These are phyloP conservation scores for Flaveria brownii DNA, from an alignment of 129 eudicot genomes.

Conservation along the genomic window DNA sequence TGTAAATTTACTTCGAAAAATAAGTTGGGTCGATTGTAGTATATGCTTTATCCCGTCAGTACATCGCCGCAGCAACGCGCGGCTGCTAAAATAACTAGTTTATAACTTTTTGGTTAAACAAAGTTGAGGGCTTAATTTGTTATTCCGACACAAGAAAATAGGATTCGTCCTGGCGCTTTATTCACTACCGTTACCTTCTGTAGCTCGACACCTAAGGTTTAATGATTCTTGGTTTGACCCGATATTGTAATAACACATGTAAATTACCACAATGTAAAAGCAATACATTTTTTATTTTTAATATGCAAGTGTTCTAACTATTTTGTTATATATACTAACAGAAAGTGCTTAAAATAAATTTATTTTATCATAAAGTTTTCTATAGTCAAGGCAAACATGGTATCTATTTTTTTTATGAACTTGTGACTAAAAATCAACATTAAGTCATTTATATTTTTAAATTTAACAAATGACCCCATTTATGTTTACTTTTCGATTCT, in stretches of 20 bases:
- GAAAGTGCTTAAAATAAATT: neutral
- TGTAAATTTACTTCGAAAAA: too few relatives aligned
- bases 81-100: neutral
- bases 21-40: too few relatives aligned
- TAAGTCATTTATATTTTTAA: too few relatives aligned
- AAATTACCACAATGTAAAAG: neutral
- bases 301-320: neutral
- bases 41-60: too few relatives aligned
- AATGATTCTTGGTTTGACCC: conserved; percentile 18
- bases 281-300: neutral
- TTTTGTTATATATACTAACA: neutral
- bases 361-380: neutral
- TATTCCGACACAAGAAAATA: neutral
- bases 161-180: conserved; percentile 10
- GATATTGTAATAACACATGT: neutral
- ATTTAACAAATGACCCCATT: too few relatives aligned
- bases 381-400: neutral
- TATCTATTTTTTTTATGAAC: too few relatives aligned
- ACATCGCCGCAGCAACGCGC: too few relatives aligned
- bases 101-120: neutral
- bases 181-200: neutral
- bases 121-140: neutral
- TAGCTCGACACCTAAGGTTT: conserved; percentile 6
- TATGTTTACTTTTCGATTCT: too few relatives aligned
- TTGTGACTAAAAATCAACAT: too few relatives aligned